Base-by-base conservation (phyloP, 352 stramenopile genomes). In the Phytophthora nicotianae region DNA sequence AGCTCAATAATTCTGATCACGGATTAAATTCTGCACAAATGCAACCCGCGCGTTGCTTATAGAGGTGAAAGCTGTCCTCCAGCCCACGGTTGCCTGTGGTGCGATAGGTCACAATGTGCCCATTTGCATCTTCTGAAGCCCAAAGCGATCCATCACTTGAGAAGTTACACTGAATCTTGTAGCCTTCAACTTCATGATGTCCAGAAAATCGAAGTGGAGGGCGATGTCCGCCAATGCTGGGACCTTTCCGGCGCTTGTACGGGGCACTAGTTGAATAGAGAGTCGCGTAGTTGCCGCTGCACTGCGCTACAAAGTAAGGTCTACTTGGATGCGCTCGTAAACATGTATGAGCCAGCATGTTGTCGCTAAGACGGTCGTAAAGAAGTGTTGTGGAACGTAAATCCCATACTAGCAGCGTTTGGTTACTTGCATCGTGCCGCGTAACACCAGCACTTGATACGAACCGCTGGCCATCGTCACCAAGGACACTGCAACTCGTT, bases 381-480 rank as follows among this genome's bases (percentile, higher is more conserved):
- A 90, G 65, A 33, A 88, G 57, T 3, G 71, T 60, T 9, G 56
- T 33, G 2, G 79, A 82, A 21, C 70, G 68, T 14, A 74, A 75
- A 47, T 90, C 81, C 81, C 81, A 90, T 38, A 90, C 79, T 16
- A 87, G 50, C 46, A 90, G 68, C 32, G 81, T 89, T 55, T 85
- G 77, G 54, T 89, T 78, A 59, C 79, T 86, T 24, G 74, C 72
- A 52, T 83, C 70, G 29, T 73, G 68, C 8, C 71, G 60, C 17
- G 58, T 60, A 10, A 88, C 32, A 0, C 61, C 59, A 20, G 72
- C 71, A 57, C 77, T 89, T 13, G 81, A 88, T n/a, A 88, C 70
- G 29, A 90, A 86, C 0, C 35, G 53, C 27, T 72, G 27, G 5
- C 58, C 67, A 7, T 60, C 24, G 10, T 53, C 45, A 23, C 65